A percentile compares a stretch with the other conserved stretches of the same genome.
phyloP scores from a whole-genome alignment of 306 rosid genomes.

The Phaseolus lunatus region DNA sequence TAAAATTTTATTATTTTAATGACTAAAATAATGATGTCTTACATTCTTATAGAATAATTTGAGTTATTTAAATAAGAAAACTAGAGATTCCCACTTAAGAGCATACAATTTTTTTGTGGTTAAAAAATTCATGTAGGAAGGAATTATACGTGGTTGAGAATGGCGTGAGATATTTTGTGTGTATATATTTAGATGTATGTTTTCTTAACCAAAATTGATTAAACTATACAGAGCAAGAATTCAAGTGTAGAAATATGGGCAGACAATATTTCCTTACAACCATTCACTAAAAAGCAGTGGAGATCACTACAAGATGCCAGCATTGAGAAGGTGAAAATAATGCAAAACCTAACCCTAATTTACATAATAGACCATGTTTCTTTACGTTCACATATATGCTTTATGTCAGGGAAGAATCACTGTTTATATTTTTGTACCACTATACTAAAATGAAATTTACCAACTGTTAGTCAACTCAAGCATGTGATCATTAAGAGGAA shows the following conservation, averaged over 20 bases:
- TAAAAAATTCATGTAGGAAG: background rate
- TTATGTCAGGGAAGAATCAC: background rate
- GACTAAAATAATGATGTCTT: no score
- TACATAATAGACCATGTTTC: background rate
- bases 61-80: no score
- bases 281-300: slow-evolving; percentile 72
- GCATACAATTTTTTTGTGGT: background rate
- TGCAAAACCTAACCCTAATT: background rate
- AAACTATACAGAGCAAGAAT: slow-evolving; percentile 53
- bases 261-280: slow-evolving; percentile 70
- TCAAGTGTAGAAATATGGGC: slow-evolving; percentile 63
- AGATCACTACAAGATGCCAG: slow-evolving; percentile 65
- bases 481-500: background rate
- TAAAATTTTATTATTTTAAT: no score
- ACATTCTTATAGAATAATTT: no score
- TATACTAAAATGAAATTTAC: background rate
- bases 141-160: background rate
- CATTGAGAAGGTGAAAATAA: slow-evolving; percentile 58
- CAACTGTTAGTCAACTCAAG: background rate
- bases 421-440: background rate
- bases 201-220: slow-evolving; percentile 7
- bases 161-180: background rate
- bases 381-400: background rate
- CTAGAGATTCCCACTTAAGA: background rate
- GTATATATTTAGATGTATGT: background rate